Evolutionary conservation across 2,329 filamentous ascomycete genomes (phyloP).

Genomic region (Arthrobotrys pseudoclavata): DNA sequence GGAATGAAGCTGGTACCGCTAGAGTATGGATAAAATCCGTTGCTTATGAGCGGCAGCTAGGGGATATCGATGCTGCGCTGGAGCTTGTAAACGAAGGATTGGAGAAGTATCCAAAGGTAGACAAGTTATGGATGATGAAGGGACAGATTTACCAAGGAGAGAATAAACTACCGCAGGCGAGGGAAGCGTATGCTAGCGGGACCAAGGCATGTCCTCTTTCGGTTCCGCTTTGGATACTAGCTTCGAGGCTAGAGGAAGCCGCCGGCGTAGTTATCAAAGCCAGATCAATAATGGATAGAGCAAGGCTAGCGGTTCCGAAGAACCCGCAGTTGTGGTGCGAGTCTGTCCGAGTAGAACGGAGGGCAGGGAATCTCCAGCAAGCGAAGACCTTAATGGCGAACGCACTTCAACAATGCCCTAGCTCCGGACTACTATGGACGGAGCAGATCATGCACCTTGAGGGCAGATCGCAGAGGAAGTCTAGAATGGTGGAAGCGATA

Average conservation of each 20-base stretch:
- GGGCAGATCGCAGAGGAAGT: constrained; percentile 89
- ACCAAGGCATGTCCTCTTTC: constrained; percentile 88
- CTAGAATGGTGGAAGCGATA: constrained; percentile 91
- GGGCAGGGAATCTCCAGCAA: constrained; percentile 84
- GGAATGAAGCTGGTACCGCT: constrained; percentile 91
- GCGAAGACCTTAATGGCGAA: constrained; percentile 94
- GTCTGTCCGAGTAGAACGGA: constrained; percentile 90
- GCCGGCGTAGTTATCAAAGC: constrained; percentile 89
- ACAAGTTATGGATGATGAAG: constrained; percentile 99
- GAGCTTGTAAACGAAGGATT: constrained; percentile 89
- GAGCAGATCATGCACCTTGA: constrained; percentile 98
- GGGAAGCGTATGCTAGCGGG: constrained; percentile 89
- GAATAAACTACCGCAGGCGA: constrained; percentile 82
- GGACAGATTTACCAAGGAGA: constrained; percentile 94
- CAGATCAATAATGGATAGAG: constrained; percentile 91
- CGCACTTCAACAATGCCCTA: constrained; percentile 90
- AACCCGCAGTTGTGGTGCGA: constrained; percentile 89
- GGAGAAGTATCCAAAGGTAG: constrained; percentile 83
- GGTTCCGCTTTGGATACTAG: constrained; percentile 89
- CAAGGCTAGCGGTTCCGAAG: constrained; percentile 87
- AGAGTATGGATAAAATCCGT: constrained; percentile 98
- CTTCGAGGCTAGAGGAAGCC: constrained; percentile 87
- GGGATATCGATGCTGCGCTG: constrained; percentile 82
- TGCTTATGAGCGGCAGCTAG: constrained; percentile 88
- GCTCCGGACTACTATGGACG: constrained; percentile 87